These are phyloP conservation scores for Gaeumannomyces sp. DNA, from an alignment of 2,329 filamentous ascomycete species.

Conservation along the genomic window DNA sequence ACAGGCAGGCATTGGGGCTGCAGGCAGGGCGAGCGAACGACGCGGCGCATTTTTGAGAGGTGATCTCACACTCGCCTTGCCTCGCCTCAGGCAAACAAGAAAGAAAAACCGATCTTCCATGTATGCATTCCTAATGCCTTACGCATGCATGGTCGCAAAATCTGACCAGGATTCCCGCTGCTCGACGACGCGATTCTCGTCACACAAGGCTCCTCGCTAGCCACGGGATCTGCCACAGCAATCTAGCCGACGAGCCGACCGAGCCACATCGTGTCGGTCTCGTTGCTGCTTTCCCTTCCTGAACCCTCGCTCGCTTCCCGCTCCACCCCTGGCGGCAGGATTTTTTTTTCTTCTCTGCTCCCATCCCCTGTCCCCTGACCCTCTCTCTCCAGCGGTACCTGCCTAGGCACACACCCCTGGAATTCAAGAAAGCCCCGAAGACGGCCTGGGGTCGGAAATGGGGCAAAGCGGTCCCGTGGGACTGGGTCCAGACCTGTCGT, in stretches of 20 bases:
- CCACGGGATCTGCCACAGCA: not conserved
- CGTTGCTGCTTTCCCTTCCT: not conserved
- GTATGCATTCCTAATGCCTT: not conserved
- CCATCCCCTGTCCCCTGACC: not conserved
- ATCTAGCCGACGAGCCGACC: not conserved
- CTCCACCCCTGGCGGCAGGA: not conserved
- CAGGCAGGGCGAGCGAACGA: not conserved
- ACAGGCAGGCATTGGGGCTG: too few species aligned
- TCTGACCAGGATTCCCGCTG: not conserved
- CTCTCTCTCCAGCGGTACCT: too few species aligned
- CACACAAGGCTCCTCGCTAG: not conserved
- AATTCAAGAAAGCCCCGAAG: not conserved
- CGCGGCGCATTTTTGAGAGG: not conserved
- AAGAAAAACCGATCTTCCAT: not conserved
- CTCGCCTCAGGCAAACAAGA: not conserved
- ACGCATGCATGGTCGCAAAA: not conserved
- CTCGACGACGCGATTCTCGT: not conserved
- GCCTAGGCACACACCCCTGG: not conserved
- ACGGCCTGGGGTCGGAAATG: not conserved
- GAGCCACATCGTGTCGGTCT: not conserved
- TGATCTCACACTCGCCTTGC: constrained; percentile 1
- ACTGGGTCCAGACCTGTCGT: not conserved
- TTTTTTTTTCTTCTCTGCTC: not conserved
- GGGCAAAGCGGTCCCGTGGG: not conserved
- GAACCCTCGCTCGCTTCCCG: not conserved